Base-by-base conservation (phyloP, 306 rosid species). In the Notholithocarpus densiflorus region DNA sequence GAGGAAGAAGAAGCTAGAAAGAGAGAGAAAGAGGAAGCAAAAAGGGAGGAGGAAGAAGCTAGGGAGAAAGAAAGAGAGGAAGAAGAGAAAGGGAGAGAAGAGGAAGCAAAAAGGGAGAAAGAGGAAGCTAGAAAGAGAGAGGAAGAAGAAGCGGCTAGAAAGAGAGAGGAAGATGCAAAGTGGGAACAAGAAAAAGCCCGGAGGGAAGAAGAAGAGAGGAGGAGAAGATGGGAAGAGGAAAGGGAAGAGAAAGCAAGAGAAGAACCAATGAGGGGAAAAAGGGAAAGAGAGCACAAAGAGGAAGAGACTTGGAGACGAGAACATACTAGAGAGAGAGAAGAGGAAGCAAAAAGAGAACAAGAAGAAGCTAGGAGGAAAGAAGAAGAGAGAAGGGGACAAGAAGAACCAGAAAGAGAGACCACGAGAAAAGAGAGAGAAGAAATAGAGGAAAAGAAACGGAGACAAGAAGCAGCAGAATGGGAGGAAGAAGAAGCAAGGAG, bases 1-100 rank as follows among this genome's bases (percentile, higher is more conserved):
- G 52, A 26, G 43, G 64, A 69, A 31, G 76, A 76, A 2, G 87
- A 78, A 5, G 83, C 72, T 18, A 72, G 21, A 1, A 56, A 7
- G 15, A 51, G 5, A 29, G 54, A 57, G 40, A 68, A 56, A 23
- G 75, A 64, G 26, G 56, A 52, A 48, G 56, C 54, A 32, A 54
- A 18, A 23, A 21, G 53, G 4, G 45, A 13, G 14, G 34, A 56
- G 17, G 12, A 5, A 53, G 40, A 51, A 73, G 20, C 57, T 60
- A 26, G 11, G 56, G 6, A 27, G 43, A 2, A 4, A 24, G 26
- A 19, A 34, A 14, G 40, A 43, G 18, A 48, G 23, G 29, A 31
- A 69, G 6, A 18, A 14, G 3, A 1, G 23, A 55, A 59, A 37
- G 43, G 1, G 43, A 73, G n/a, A 26, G 80, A 68, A 20, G 61